Percentiles rank a stretch among this genome's conserved stretches.
Evolutionary conservation across 352 stramenopile genomes (phyloP).

Genomic region (Phytophthora cactorum): DNA sequence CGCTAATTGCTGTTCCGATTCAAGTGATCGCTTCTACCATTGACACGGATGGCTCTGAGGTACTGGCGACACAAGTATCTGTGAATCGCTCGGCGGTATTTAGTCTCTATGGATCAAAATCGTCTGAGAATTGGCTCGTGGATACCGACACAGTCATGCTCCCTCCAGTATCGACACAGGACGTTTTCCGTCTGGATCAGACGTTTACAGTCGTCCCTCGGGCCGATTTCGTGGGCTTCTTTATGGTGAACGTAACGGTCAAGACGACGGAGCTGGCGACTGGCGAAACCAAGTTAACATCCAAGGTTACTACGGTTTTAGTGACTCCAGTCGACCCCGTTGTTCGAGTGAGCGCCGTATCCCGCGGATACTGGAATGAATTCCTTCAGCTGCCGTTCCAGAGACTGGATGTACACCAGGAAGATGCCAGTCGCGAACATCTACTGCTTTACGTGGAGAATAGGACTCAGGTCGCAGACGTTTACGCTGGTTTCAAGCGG

Average conservation of each 20-base stretch:
- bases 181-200: constrained; percentile 23
- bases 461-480: constrained; percentile 36
- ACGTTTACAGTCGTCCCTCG: constrained; percentile 37
- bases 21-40: constrained; percentile 32
- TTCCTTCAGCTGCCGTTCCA: constrained; percentile 56
- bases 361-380: constrained; percentile 30
- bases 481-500: constrained; percentile 45
- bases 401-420: constrained; percentile 37
- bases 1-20: constrained; percentile 28
- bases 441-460: constrained; percentile 51
- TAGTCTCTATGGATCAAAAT: constrained; percentile 24
- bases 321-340: constrained; percentile 40
- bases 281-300: constrained; percentile 28
- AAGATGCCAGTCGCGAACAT: constrained; percentile 43
- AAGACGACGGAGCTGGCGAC: constrained; percentile 45
- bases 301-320: constrained; percentile 29
- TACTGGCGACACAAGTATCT: constrained; percentile 17
- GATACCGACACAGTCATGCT: constrained; percentile 17
- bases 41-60: constrained; percentile 39
- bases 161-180: constrained; percentile 4
- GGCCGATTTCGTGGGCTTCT: constrained; percentile 51
- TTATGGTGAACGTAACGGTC: constrained; percentile 44
- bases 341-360: constrained; percentile 19
- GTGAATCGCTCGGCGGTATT: constrained; percentile 36
- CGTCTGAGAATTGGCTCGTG: constrained; percentile 25